phyloP scores from a whole-genome alignment of 1,284 basidiomycete species.

The Amylostereum areolatum region DNA sequence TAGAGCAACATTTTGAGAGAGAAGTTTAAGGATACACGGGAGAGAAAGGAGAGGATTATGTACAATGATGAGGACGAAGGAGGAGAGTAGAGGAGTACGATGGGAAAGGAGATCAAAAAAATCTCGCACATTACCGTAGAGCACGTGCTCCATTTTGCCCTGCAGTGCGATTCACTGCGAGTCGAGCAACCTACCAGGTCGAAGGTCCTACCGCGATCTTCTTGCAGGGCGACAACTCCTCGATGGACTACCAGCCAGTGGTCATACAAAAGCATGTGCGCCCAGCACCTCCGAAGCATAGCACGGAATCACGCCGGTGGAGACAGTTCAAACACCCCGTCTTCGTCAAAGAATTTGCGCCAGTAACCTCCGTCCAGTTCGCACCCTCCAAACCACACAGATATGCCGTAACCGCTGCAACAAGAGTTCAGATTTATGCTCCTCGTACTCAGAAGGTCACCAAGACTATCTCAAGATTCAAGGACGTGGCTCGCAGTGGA shows the following conservation, averaged over 20 bases:
- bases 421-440: slow-evolving; percentile 93
- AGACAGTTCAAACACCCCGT: slow-evolving; percentile 79
- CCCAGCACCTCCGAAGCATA: slow-evolving; percentile 53
- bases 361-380: slow-evolving; percentile 90
- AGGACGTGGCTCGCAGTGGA: slow-evolving; percentile 89
- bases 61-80: slow-evolving; percentile 13
- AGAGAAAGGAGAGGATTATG: slow-evolving; percentile 14
- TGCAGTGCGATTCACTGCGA: no score
- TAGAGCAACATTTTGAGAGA: slow-evolving; percentile 68
- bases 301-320: slow-evolving; percentile 74
- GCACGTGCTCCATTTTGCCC: no score
- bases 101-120: slow-evolving; percentile 4
- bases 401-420: slow-evolving; percentile 94
- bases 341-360: slow-evolving; percentile 92
- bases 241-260: slow-evolving; percentile 78
- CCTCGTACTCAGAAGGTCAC: slow-evolving; percentile 92
- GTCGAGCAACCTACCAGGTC: no score
- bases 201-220: no score
- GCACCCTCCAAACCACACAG: slow-evolving; percentile 80
- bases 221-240: neutral
- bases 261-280: slow-evolving; percentile 55
- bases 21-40: slow-evolving; percentile 11
- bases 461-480: slow-evolving; percentile 96
- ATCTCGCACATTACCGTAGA: slow-evolving; percentile 6
- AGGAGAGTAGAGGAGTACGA: slow-evolving; percentile 20